phyloP scores from a whole-genome alignment of 176 grass and related monocot genomes.

The Hordeum vulgare region DNA sequence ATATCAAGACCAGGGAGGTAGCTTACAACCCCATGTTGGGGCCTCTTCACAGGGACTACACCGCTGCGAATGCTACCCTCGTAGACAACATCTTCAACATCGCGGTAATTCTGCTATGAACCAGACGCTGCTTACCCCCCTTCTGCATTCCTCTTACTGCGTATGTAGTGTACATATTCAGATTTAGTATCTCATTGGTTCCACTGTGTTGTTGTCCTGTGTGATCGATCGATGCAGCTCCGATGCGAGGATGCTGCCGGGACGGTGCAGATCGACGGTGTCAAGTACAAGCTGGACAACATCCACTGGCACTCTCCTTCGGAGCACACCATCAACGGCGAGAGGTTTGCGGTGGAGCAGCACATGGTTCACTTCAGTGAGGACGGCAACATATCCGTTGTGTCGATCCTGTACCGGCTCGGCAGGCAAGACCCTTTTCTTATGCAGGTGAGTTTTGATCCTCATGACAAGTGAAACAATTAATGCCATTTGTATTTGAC shows the following conservation, averaged over 20 bases:
- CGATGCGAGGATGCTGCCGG: constrained; percentile 27
- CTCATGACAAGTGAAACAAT: not conserved
- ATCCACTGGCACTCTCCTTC: constrained; percentile 86
- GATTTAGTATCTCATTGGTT: not conserved
- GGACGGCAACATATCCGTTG: constrained; percentile 54
- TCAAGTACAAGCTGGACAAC: constrained; percentile 51
- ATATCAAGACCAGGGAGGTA: constrained; percentile 38
- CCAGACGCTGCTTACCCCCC: not conserved
- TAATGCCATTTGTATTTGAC: too few relatives aligned
- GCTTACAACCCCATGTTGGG: constrained; percentile 27
- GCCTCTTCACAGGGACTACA: constrained; percentile 54
- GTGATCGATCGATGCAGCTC: constrained; percentile 19
- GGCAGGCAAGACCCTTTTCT: constrained; percentile 64
- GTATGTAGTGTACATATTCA: not conserved
- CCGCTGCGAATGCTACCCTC: constrained; percentile 52
- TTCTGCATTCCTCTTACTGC: not conserved
- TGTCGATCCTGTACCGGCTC: constrained; percentile 53
- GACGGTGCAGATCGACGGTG: constrained; percentile 36
- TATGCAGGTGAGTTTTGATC: constrained; percentile 32
- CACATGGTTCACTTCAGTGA: constrained; percentile 76
- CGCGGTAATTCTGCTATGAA: constrained; percentile 30
- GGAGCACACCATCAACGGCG: constrained; percentile 68
- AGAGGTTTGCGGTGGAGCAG: constrained; percentile 61
- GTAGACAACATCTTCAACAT: constrained; percentile 70
- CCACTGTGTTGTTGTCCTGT: not conserved